Evolutionary conservation across 257 asterid species (phyloP).

Genomic region (Solanum lignicaule): DNA sequence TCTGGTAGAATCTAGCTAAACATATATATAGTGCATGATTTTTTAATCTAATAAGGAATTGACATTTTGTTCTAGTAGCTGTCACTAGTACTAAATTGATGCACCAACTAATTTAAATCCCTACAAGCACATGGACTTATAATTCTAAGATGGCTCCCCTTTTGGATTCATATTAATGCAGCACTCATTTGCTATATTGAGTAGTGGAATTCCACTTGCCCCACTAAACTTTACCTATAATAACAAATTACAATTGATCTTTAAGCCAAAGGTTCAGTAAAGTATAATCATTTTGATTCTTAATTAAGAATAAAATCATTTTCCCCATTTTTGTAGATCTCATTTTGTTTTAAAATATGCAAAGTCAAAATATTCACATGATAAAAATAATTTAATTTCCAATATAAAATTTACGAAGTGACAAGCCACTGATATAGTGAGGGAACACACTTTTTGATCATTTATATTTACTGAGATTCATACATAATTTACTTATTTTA

Average conservation of each 20-base stretch:
- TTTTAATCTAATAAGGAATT: neutral
- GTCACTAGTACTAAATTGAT: neutral
- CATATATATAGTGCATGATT: neutral
- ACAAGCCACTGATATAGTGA: neutral
- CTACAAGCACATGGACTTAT: neutral
- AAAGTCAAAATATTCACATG: neutral
- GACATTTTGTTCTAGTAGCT: neutral
- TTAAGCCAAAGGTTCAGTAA: neutral
- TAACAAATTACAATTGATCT: neutral
- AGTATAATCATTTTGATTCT: neutral
- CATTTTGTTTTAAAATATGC: neutral
- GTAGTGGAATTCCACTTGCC: neutral
- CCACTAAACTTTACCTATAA: neutral
- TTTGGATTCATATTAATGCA: neutral
- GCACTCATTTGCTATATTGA: neutral
- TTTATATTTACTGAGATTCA: neutral
- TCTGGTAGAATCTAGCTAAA: too few species aligned
- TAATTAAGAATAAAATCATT: neutral
- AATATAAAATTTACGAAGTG: neutral
- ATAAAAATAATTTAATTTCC: neutral
- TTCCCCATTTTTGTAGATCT: neutral
- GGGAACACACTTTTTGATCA: neutral
- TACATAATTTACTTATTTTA: neutral
- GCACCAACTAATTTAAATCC: neutral
- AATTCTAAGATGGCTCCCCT: neutral